Conservation (phyloP, 164 flowering plant genomes). For the Houttuynia cordata region DNA sequence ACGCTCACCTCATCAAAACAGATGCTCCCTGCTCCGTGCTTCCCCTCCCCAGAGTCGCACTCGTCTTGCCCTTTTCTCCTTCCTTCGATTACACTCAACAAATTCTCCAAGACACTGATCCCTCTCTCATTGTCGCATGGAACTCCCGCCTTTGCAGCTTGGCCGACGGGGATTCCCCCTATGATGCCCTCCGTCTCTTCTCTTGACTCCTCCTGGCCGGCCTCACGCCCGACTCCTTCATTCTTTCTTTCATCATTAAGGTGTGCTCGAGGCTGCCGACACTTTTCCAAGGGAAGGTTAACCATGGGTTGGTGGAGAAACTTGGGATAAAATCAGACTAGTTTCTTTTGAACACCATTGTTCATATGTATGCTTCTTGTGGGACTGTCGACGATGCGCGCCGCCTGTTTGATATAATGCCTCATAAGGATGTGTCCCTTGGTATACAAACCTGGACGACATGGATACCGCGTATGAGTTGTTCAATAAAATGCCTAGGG, state of each 20-base stretch:
- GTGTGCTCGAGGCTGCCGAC: conserved; percentile 35
- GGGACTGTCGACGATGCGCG: conserved; percentile 29
- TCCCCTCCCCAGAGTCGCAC: conserved; percentile 31
- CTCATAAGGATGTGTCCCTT: conserved; percentile 40
- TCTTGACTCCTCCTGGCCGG: conserved; percentile 17
- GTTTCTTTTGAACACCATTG: conserved; percentile 36
- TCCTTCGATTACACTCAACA: conserved; percentile 33
- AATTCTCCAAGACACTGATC: conserved; percentile 19
- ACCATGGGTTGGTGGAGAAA: conserved; percentile 50
- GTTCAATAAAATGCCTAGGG: conserved; percentile 46
- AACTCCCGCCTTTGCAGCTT: conserved; percentile 37
- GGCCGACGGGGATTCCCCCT: conserved; percentile 40
- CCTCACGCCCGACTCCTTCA: conserved; percentile 35
- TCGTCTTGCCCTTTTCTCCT: conserved; percentile 35
- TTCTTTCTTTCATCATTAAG: conserved; percentile 54
- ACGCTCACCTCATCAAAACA: conserved; percentile 46
- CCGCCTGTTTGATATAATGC: conserved; percentile 44
- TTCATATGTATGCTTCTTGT: conserved; percentile 45
- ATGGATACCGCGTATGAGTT: conserved; percentile 28
- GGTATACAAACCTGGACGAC: conserved; percentile 33
- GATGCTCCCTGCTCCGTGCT: conserved; percentile 30
- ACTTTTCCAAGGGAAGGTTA: conserved; percentile 25
- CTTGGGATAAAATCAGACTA: conserved; percentile 39
- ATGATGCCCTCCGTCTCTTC: conserved; percentile 37
- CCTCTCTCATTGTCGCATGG: conserved; percentile 27